Evolutionary conservation across 1,139 yeast genomes (phyloP).

Genomic region (Diutina catenulata): DNA sequence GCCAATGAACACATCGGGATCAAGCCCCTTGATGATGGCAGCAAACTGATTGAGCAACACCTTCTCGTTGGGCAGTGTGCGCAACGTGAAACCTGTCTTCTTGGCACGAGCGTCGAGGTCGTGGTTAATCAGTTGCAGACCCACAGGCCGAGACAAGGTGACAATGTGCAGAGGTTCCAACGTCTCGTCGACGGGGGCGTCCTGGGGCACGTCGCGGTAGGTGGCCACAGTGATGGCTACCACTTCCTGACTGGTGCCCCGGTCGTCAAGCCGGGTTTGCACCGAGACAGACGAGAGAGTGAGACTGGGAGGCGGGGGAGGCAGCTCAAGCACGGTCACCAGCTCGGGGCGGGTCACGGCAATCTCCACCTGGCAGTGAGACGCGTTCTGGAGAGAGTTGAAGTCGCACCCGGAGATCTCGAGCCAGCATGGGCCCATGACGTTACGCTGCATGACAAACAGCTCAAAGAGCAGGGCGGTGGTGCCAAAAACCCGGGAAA

Average conservation of each 20-base stretch:
- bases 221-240: conserved; percentile 74
- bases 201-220: conserved; percentile 56
- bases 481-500: conserved; percentile 72
- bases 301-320: conserved; percentile 37
- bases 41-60: conserved; percentile 63
- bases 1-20: conserved; percentile 88
- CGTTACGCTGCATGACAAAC: conserved; percentile 67
- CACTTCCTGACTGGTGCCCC: conserved; percentile 72
- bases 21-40: conserved; percentile 57
- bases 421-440: conserved; percentile 99
- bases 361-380: conserved; percentile 76
- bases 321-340: conserved; percentile 28
- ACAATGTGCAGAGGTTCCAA: conserved; percentile 42
- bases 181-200: conserved; percentile 49
- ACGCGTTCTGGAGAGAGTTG: conserved; percentile 45
- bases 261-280: conserved; percentile 66
- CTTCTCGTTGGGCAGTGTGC: conserved; percentile 61
- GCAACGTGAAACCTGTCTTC: conserved; percentile 34
- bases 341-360: conserved; percentile 39
- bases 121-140: conserved; percentile 24
- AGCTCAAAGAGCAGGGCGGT: conserved; percentile 68
- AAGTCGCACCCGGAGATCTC: conserved; percentile 58
- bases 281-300: conserved; percentile 67
- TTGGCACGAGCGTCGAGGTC: conserved; percentile 2
- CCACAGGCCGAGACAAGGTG: conserved; percentile 69